Conservation (phyloP, 371 early-diverging fungal species). For the Cokeromyces recurvatus region DNA sequence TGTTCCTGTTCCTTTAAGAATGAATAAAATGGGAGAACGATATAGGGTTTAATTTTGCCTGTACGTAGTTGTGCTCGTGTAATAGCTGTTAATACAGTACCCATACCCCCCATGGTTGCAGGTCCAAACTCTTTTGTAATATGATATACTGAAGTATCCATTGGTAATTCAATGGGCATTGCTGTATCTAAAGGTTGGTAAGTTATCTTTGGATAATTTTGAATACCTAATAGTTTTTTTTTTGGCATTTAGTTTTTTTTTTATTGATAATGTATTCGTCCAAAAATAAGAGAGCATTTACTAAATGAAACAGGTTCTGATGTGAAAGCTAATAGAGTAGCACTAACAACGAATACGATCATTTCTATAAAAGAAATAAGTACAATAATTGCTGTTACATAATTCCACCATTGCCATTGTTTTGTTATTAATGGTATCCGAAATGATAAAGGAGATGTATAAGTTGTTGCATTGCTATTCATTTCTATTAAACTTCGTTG, state of each 20-base stretch:
- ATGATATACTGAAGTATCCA: conserved; percentile 44
- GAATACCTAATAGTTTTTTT: conserved; percentile 14
- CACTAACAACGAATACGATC: conserved; percentile 3
- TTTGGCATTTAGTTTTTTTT: background rate
- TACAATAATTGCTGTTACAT: background rate
- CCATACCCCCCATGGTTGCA: conserved; percentile 58
- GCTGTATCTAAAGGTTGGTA: conserved; percentile 46
- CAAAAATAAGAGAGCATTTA: no score
- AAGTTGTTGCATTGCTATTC: no score
- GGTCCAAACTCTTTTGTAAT: conserved; percentile 64
- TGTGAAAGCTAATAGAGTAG: background rate
- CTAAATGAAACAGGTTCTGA: conserved; percentile 13
- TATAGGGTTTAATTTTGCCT: conserved; percentile 39
- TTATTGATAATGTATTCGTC: no score
- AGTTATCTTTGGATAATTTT: conserved; percentile 36
- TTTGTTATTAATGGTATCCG: background rate
- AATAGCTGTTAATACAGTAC: conserved; percentile 55
- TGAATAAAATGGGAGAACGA: conserved; percentile 59
- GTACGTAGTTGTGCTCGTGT: conserved; percentile 52
- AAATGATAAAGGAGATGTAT: no score
- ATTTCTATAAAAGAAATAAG: conserved; percentile 2
- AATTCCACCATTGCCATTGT: conserved; percentile 19
- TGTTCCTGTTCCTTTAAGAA: conserved; percentile 39
- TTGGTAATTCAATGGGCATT: conserved; percentile 16
- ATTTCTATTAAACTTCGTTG: no score